Evolutionary conservation across 2,329 filamentous ascomycete species (phyloP).

Genomic region (Alternaria sp.): DNA sequence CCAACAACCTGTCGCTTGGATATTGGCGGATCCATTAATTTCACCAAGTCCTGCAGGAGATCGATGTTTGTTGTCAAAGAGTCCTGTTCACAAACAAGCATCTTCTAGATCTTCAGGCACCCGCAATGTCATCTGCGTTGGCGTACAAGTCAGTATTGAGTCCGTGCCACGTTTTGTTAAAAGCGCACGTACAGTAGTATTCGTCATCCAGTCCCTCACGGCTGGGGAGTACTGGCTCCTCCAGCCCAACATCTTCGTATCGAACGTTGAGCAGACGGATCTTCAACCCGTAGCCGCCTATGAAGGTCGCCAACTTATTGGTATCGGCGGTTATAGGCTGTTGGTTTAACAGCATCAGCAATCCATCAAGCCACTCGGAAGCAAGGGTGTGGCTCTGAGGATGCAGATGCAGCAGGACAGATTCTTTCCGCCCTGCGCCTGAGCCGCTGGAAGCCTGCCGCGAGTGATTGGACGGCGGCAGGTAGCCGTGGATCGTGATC

Average conservation of each 20-base stretch:
- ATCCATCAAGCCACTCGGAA: constrained; percentile 94
- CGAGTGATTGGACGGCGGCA: constrained; percentile 45
- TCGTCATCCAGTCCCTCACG: constrained; percentile 88
- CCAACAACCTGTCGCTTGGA: constrained; percentile 10
- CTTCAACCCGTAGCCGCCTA: constrained; percentile 90
- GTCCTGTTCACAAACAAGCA: neutral
- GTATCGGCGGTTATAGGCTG: constrained; percentile 97
- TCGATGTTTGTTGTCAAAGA: constrained; percentile 9
- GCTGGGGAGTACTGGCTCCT: constrained; percentile 78
- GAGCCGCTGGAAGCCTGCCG: constrained; percentile 44
- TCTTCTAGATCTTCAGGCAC: constrained; percentile 6
- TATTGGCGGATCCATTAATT: constrained; percentile 3
- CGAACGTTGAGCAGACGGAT: constrained; percentile 91
- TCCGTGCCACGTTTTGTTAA: constrained; percentile 19
- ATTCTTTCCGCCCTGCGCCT: constrained; percentile 63
- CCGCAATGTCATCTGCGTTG: constrained; percentile 17
- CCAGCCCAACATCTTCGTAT: constrained; percentile 77
- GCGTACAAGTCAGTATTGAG: constrained; percentile 4
- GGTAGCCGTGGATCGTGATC: constrained; percentile 87
- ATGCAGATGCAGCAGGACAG: constrained; percentile 81
- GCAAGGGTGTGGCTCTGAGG: constrained; percentile 82
- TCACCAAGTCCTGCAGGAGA: constrained; percentile 5
- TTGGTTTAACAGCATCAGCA: constrained; percentile 94
- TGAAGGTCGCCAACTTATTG: constrained; percentile 83
- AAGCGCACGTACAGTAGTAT: constrained; percentile 78